phyloP scores from a whole-genome alignment of 306 rosid genomes.

The Lathyrus sativus region DNA sequence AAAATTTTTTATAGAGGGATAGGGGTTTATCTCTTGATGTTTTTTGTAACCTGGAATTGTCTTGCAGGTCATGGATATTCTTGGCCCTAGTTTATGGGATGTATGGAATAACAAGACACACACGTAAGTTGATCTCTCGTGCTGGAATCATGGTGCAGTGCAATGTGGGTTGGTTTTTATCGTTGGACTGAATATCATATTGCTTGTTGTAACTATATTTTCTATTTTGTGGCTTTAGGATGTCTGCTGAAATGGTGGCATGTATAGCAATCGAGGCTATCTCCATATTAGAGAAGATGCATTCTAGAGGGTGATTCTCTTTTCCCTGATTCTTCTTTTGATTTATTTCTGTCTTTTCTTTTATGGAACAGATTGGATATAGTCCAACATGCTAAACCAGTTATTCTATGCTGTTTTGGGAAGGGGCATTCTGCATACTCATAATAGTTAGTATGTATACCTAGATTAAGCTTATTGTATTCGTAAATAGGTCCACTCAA shows the following conservation, averaged over 20 bases:
- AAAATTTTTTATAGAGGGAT: conserved; percentile 17
- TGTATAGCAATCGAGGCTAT: conserved; percentile 94
- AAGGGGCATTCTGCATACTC: not conserved
- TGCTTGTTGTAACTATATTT: conserved; percentile 1
- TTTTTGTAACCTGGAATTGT: conserved; percentile 20
- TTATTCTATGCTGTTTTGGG: not conserved
- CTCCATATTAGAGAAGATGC: conserved; percentile 93
- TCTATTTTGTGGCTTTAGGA: conserved; percentile 50
- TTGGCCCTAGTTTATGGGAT: conserved; percentile 96
- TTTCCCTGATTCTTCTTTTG: conserved; percentile 27
- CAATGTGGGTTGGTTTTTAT: not conserved
- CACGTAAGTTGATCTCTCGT: conserved; percentile 50
- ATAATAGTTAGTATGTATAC: too few relatives aligned
- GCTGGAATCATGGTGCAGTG: conserved; percentile 5
- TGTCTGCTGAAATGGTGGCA: conserved; percentile 92
- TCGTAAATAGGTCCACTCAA: too few relatives aligned
- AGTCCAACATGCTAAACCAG: conserved; percentile 1
- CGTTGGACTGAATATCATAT: conserved; percentile 13
- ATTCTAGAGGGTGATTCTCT: conserved; percentile 70
- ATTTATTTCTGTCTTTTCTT: conserved; percentile 22
- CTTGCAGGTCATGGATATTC: conserved; percentile 90
- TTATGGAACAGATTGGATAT: not conserved
- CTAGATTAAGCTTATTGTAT: too few relatives aligned
- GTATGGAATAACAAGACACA: conserved; percentile 81
- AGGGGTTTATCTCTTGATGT: conserved; percentile 18